Percentiles rank a stretch among this genome's conserved stretches.
phyloP scores from a whole-genome alignment of 495 filamentous ascomycete genomes.

The Diplogelasinospora grovesii region DNA sequence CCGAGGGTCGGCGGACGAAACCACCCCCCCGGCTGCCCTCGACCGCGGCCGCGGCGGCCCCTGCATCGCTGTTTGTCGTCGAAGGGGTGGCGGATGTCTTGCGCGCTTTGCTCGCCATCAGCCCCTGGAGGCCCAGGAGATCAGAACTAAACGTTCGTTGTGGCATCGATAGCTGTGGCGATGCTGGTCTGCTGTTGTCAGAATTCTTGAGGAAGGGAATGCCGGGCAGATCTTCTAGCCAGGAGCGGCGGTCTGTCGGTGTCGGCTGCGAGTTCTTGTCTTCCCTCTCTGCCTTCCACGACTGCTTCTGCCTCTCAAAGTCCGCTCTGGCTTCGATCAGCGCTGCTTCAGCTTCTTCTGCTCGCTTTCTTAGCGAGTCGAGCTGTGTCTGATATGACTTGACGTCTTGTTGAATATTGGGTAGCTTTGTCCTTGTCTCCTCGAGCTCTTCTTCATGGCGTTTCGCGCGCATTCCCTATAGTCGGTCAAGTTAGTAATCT shows the following conservation, averaged over 20 bases:
- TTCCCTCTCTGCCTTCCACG: constrained; percentile 67
- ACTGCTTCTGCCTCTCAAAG: constrained; percentile 44
- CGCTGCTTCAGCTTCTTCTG: constrained; percentile 59
- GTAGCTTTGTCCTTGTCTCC: constrained; percentile 54
- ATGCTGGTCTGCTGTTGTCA: constrained; percentile 42
- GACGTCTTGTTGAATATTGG: constrained; percentile 49
- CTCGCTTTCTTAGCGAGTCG: constrained; percentile 54
- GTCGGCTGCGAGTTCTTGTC: constrained; percentile 51
- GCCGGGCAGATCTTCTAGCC: constrained; percentile 53
- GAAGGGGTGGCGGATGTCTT: constrained; percentile 41
- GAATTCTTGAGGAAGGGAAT: constrained; percentile 29
- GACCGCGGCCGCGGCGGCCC: too few species aligned
- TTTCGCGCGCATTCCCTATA: constrained; percentile 65
- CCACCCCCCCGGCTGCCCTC: constrained; percentile 17
- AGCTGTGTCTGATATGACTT: constrained; percentile 56
- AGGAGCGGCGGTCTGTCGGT: constrained; percentile 68
- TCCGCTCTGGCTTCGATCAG: constrained; percentile 43
- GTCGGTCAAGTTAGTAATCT: constrained; percentile 13
- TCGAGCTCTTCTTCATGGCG: constrained; percentile 80
- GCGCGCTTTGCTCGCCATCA: constrained; percentile 34
- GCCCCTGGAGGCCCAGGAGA: constrained; percentile 36
- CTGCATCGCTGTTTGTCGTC: constrained; percentile 37
- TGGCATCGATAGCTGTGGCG: constrained; percentile 34
- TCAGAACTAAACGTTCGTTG: constrained; percentile 44
- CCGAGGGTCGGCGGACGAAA: constrained; percentile 32